A percentile compares a stretch with the other conserved stretches of the same genome.
phyloP scores from a whole-genome alignment of 192 early-diverging fungal species.

The Paraglomus brasilianum region DNA sequence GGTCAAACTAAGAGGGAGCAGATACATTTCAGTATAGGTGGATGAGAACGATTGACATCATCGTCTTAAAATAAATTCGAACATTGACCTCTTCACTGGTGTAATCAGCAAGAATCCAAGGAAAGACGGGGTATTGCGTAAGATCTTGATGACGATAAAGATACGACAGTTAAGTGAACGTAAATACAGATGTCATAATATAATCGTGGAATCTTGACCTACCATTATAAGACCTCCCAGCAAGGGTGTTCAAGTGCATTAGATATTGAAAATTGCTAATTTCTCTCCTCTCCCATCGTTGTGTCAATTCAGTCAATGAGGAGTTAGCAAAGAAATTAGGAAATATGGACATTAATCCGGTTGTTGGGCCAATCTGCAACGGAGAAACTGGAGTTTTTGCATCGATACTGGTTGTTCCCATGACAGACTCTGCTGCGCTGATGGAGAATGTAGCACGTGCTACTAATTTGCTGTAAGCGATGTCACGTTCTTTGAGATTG shows the following conservation, averaged over 20 bases:
- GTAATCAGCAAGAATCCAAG: constrained; percentile 88
- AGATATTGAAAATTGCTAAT: constrained; percentile 96
- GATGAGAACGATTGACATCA: constrained; percentile 32
- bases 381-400: constrained; percentile 41
- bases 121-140: constrained; percentile 97
- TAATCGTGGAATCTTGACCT: background rate
- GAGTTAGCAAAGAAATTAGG: constrained; percentile 64
- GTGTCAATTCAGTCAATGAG: constrained; percentile 65
- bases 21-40: too few species aligned
- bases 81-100: constrained; percentile 53
- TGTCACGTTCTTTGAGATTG: constrained; percentile 59
- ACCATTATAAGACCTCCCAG: constrained; percentile 75
- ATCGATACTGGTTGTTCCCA: constrained; percentile 43
- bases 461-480: constrained; percentile 60
- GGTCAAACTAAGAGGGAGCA: constrained; percentile 59
- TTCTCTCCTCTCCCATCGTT: constrained; percentile 81
- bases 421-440: constrained; percentile 47
- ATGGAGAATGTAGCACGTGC: constrained; percentile 51
- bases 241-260: constrained; percentile 89
- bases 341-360: constrained; percentile 45
- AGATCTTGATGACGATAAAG: constrained; percentile 61
- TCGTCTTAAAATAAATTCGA: background rate
- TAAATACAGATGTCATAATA: background rate
- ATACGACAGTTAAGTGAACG: constrained; percentile 29
- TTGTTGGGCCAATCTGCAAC: constrained; percentile 1